Conservation (phyloP, 768 basidiomycete species). For the Trametes gibbosa region DNA sequence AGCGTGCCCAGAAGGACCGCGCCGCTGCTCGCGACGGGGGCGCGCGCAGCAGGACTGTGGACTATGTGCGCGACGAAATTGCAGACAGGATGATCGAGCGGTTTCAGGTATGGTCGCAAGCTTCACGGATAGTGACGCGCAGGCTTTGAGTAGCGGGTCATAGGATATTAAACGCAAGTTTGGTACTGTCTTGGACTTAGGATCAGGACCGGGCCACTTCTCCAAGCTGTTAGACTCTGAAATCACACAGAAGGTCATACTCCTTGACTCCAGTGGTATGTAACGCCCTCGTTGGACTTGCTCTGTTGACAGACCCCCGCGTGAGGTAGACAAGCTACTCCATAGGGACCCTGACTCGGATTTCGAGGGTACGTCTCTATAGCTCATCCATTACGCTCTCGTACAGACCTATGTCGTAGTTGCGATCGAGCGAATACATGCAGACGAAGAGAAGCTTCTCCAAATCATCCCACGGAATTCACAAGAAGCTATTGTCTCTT, state of each 20-base stretch:
- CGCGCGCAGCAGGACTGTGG: constrained; percentile 68
- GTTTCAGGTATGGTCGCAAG: constrained; percentile 56
- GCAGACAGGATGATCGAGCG: constrained; percentile 90
- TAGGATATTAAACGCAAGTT: constrained; percentile 93
- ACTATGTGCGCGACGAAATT: constrained; percentile 89
- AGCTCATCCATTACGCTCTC: too few species aligned
- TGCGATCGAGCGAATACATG: constrained; percentile 69
- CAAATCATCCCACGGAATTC: constrained; percentile 63
- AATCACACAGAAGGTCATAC: constrained; percentile 67
- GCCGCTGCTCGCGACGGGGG: constrained; percentile 61
- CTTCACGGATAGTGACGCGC: not conserved
- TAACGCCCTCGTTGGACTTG: not conserved
- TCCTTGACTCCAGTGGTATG: constrained; percentile 86
- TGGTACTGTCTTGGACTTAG: constrained; percentile 77
- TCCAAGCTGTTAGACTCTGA: constrained; percentile 73
- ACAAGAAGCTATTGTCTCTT: constrained; percentile 90
- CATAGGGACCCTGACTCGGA: constrained; percentile 73
- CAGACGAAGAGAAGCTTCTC: constrained; percentile 82
- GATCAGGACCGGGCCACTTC: constrained; percentile 90
- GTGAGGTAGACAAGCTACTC: constrained; percentile 58
- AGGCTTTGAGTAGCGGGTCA: not conserved
- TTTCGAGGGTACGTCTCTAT: constrained; percentile 65
- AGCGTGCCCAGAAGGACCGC: constrained; percentile 74
- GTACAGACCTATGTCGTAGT: constrained; percentile 43
- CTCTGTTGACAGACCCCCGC: not conserved